Percentiles rank a stretch among this genome's conserved stretches.
Evolutionary conservation across 768 basidiomycete genomes (phyloP).

Genomic region (Kwoniella mangroviensis): DNA sequence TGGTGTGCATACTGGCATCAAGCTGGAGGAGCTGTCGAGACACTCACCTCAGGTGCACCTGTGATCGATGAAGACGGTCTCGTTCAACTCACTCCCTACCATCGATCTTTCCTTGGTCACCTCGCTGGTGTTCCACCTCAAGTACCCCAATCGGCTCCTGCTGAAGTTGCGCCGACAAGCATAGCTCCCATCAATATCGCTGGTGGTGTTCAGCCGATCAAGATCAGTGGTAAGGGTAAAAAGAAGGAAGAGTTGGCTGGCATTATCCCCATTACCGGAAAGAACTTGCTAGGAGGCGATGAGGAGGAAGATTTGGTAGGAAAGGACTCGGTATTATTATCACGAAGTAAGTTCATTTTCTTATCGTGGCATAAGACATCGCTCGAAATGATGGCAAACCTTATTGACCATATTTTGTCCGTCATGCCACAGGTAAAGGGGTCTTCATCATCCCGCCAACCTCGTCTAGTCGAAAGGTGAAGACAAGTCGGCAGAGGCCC

Average conservation of each 20-base stretch:
- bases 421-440: conserved; percentile 50
- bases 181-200: conserved; percentile 21
- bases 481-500: conserved; percentile 24
- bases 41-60: conserved; percentile 25
- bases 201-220: conserved; percentile 36
- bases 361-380: background rate
- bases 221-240: conserved; percentile 30
- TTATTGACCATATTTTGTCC: conserved; percentile 9
- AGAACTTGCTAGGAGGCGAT: conserved; percentile 42
- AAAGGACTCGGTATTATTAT: conserved; percentile 47
- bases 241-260: conserved; percentile 38
- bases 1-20: conserved; percentile 81
- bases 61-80: conserved; percentile 30
- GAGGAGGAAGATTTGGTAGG: conserved; percentile 47
- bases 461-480: conserved; percentile 61
- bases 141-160: background rate
- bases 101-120: conserved; percentile 37
- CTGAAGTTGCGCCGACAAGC: conserved; percentile 7
- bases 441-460: conserved; percentile 78
- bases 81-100: conserved; percentile 32
- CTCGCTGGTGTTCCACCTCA: conserved; percentile 33
- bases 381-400: background rate
- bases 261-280: conserved; percentile 22
- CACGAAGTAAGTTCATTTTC: conserved; percentile 42
- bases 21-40: conserved; percentile 61